phyloP scores from a whole-genome alignment of 106 monocot species.

The Phalaenopsis aphrodite region DNA sequence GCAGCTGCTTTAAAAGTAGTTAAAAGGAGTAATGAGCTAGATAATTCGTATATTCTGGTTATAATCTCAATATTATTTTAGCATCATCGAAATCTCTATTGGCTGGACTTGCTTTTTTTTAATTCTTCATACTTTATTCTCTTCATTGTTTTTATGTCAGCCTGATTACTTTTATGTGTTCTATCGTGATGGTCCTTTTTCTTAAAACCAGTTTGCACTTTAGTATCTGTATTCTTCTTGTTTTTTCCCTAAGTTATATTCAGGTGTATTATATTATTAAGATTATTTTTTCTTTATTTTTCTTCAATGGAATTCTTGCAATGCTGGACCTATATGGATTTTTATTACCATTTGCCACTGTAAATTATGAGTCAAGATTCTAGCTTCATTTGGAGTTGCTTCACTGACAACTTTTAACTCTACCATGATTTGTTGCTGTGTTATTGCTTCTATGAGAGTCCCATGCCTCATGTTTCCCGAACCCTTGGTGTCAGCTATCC shows the following conservation, averaged over 20 bases:
- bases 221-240: background rate
- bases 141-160: background rate
- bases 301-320: background rate
- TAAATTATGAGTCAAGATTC: background rate
- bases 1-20: background rate
- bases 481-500: background rate
- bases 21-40: background rate
- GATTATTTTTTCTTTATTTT: background rate
- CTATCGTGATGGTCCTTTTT: background rate
- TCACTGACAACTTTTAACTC: background rate
- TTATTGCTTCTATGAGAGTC: background rate
- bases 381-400: background rate
- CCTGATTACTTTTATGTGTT: background rate
- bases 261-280: background rate
- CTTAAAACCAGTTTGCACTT: no score
- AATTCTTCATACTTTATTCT: background rate
- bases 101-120: background rate
- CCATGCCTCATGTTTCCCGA: background rate
- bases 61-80: background rate
- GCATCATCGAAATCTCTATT: background rate
- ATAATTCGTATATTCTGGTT: background rate
- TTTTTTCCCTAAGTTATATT: background rate
- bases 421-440: background rate
- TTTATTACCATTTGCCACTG: no score
- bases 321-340: background rate